Conservation (phyloP, 2,329 filamentous ascomycete species). For the Talaromyces islandicus region DNA sequence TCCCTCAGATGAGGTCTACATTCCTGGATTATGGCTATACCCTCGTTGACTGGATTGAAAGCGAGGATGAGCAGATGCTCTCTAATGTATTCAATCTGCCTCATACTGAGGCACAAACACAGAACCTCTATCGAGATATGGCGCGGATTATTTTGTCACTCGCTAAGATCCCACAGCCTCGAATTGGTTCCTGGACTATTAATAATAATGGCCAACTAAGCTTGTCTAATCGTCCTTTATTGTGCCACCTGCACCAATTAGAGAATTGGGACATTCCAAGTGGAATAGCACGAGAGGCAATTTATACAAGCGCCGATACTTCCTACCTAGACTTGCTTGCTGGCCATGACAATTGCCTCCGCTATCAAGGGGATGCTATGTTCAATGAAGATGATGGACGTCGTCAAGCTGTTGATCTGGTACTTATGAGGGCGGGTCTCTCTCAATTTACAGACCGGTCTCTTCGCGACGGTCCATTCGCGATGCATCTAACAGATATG, state of each 20-base stretch:
- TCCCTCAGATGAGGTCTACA: not conserved
- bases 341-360: not conserved
- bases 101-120: not conserved
- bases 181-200: not conserved
- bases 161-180: not conserved
- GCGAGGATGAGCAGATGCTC: not conserved
- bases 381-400: not conserved
- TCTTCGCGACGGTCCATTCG: slow-evolving; percentile 28
- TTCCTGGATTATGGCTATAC: not conserved
- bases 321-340: not conserved
- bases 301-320: not conserved
- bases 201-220: not conserved
- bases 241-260: not conserved
- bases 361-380: not conserved
- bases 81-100: not conserved
- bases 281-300: not conserved
- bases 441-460: slow-evolving; percentile 23
- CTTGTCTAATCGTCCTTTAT: not conserved
- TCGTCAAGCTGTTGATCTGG: not conserved
- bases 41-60: not conserved
- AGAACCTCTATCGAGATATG: not conserved
- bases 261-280: not conserved
- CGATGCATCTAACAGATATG: slow-evolving; percentile 31
- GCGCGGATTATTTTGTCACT: not conserved
- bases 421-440: slow-evolving; percentile 18